Evolutionary conservation across 805 yeast genomes (phyloP).

Genomic region (Yamadazyma phyllophila): DNA sequence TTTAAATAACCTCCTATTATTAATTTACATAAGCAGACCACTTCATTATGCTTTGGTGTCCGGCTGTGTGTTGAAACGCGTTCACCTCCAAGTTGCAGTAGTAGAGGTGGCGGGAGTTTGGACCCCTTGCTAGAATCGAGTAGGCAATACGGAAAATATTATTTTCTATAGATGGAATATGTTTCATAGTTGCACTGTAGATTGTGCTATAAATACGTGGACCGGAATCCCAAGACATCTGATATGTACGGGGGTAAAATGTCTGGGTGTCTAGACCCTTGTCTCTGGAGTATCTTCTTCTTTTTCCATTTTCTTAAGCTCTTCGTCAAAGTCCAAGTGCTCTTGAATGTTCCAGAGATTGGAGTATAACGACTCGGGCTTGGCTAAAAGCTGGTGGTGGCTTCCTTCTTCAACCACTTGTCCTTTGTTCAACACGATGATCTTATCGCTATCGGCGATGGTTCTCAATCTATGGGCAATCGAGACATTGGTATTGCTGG

Average conservation of each 20-base stretch:
- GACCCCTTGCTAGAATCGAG: no score
- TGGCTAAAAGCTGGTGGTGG: conserved; percentile 59
- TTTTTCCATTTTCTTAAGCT: conserved; percentile 9
- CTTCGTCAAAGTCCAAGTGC: conserved; percentile 52
- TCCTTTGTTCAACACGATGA: conserved; percentile 81
- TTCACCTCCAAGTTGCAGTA: no score
- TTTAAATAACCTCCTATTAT: no score
- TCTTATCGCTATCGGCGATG: conserved; percentile 90
- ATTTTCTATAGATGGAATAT: background rate
- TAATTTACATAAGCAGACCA: no score
- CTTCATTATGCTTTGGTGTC: no score
- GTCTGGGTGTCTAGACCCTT: background rate
- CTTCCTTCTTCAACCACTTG: conserved; percentile 84
- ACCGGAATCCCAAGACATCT: no score
- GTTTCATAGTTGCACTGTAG: background rate
- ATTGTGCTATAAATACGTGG: background rate
- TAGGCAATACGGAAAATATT: background rate
- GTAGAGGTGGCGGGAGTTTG: no score
- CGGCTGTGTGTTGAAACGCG: no score
- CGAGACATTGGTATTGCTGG: conserved; percentile 73
- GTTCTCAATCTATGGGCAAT: conserved; percentile 95
- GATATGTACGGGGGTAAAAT: no score
- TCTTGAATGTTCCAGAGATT: conserved; percentile 94
- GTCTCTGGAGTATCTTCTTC: background rate
- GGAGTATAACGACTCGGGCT: conserved; percentile 62